Base-by-base conservation (phyloP, 2,329 filamentous ascomycete genomes). In the Amylocarpus encephaloides region DNA sequence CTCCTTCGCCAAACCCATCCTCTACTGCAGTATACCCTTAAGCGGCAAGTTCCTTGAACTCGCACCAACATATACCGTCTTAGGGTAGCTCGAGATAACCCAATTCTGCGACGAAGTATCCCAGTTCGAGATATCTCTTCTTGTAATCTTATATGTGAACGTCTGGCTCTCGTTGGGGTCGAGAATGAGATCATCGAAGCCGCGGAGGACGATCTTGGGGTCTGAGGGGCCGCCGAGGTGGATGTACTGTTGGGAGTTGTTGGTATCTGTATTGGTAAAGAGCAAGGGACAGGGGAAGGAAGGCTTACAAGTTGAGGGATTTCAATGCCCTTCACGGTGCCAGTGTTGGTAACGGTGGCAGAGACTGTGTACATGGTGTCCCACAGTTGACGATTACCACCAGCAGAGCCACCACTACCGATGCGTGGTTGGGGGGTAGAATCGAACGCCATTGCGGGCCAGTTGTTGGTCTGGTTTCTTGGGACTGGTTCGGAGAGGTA, bases 51-150 rank as follows among this genome's bases (percentile, higher is more conserved):
- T 59, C 34, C 63, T 59, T 16, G 60, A 63, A 11, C 60, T 62
- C 1, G 48, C 34, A 1, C 64, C 64, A 0, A 66, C 59, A 54
- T 57, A 61, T 12, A 64, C 62, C 16, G 51, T 64, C 61, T 66
- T 66, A 0, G 59, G 60, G 43, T 56, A 62, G 4, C 15, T 6
- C 26, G 49, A 62, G n/a, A 66, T 39, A 45, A 89, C 77, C 91
- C 92, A 96, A 73, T 96, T 84, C 74, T 96, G 91, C 12, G 71
- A 67, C 1, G 62, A 75, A 1, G 79, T 71, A 59, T 95, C 88
- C 91, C 91, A 96, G 71, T 89, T 93, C 65, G 85, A 89, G 49
- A 97, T 62, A 65, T 97, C 92, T 46, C 89, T 80, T 34, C 91
- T 78, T 3, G 84, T 93, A 48, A 97, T 69, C 11, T 82, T 75